These are phyloP conservation scores for Aspergillus phoenicis DNA, from an alignment of 2,329 filamentous ascomycete species.

Conservation along the genomic window DNA sequence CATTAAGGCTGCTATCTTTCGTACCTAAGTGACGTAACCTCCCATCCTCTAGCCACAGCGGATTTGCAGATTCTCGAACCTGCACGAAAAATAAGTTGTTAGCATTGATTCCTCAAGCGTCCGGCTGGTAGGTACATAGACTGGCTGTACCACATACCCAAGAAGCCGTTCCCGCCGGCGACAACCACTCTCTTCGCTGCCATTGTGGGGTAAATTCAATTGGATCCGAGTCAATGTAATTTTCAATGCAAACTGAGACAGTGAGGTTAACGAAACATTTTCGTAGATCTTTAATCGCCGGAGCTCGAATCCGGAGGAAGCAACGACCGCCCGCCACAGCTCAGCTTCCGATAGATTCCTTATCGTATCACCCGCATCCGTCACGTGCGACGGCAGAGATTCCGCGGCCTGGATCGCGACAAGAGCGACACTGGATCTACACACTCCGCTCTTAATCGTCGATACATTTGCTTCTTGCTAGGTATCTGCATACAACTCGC, in stretches of 20 bases:
- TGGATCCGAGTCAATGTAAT: background rate
- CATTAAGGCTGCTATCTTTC: background rate
- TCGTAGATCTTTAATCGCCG: background rate
- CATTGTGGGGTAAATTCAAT: slow-evolving; percentile 38
- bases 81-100: slow-evolving; percentile 30
- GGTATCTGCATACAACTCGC: background rate
- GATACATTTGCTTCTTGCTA: too few relatives aligned
- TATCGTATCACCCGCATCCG: slow-evolving; percentile 26
- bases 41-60: slow-evolving; percentile 82
- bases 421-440: background rate
- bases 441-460: background rate
- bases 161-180: slow-evolving; percentile 89
- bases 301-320: background rate
- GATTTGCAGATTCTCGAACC: slow-evolving; percentile 85
- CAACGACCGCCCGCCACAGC: background rate
- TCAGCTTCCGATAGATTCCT: slow-evolving; percentile 18
- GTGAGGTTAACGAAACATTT: background rate
- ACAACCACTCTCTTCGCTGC: slow-evolving; percentile 80
- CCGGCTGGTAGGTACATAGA: background rate
- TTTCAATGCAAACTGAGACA: too few relatives aligned
- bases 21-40: slow-evolving; percentile 89
- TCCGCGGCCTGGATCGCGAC: slow-evolving; percentile 8
- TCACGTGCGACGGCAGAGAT: slow-evolving; percentile 27
- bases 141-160: slow-evolving; percentile 57
- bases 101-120: slow-evolving; percentile 3